Evolutionary conservation across 495 filamentous ascomycete genomes (phyloP).

Genomic region (Talaromyces borbonicus): DNA sequence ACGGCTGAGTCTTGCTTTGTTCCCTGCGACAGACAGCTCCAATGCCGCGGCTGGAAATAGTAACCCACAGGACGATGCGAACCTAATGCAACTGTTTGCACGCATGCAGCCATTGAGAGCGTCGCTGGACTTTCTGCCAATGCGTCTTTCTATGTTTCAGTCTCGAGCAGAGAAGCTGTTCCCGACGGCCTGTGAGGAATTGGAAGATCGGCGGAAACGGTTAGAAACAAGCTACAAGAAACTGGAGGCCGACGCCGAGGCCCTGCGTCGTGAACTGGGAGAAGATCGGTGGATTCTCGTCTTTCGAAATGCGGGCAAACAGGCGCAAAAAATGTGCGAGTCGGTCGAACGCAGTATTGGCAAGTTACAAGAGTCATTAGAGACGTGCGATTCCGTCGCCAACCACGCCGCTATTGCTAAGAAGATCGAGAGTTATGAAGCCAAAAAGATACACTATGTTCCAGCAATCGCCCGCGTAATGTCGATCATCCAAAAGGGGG

Average conservation of each 20-base stretch:
- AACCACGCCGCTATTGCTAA: slow-evolving; percentile 57
- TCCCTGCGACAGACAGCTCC: slow-evolving; percentile 44
- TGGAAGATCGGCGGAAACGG: slow-evolving; percentile 57
- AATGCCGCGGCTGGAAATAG: slow-evolving; percentile 44
- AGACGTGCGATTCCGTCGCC: slow-evolving; percentile 58
- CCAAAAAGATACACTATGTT: slow-evolving; percentile 89
- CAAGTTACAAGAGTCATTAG: slow-evolving; percentile 73
- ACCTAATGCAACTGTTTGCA: slow-evolving; percentile 77
- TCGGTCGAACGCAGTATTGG: slow-evolving; percentile 76
- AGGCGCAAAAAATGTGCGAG: slow-evolving; percentile 90
- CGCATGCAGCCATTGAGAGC: slow-evolving; percentile 89
- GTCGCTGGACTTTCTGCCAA: slow-evolving; percentile 92
- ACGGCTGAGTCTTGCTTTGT: slow-evolving; percentile 54
- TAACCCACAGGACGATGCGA: slow-evolving; percentile 63
- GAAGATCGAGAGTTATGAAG: slow-evolving; percentile 87
- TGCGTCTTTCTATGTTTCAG: slow-evolving; percentile 82
- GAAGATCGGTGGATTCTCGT: slow-evolving; percentile 94
- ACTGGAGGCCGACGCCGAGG: slow-evolving; percentile 79
- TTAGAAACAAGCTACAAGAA: slow-evolving; percentile 74
- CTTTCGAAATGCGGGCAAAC: slow-evolving; percentile 84
- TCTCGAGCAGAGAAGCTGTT: slow-evolving; percentile 63
- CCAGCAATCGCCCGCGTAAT: slow-evolving; percentile 89
- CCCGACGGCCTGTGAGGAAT: slow-evolving; percentile 80
- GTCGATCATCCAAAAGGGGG: slow-evolving; percentile 82
- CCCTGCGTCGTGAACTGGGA: slow-evolving; percentile 74